phyloP scores from a whole-genome alignment of 768 basidiomycete genomes.

The Exidia glandulosa region DNA sequence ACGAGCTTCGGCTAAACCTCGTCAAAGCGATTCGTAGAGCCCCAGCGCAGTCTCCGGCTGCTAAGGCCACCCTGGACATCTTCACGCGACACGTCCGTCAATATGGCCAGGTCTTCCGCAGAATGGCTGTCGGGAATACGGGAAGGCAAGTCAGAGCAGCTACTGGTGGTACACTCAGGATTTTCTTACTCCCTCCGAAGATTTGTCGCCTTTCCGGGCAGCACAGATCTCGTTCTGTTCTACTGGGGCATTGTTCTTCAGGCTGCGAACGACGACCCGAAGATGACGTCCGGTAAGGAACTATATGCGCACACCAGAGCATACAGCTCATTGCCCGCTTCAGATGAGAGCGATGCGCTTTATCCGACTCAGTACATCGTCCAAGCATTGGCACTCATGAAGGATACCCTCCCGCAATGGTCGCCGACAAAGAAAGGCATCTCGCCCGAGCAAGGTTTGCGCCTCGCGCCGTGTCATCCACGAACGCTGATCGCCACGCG shows the following conservation, averaged over 20 bases:
- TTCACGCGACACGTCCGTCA: conserved; percentile 58
- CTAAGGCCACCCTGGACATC: conserved; percentile 37
- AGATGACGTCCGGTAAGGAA: conserved; percentile 44
- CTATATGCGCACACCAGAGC: neutral
- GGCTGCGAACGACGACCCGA: conserved; percentile 45
- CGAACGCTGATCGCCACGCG: conserved; percentile 8
- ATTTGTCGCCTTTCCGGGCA: conserved; percentile 54
- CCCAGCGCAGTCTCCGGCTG: conserved; percentile 23
- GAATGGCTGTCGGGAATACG: neutral
- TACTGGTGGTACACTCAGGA: neutral
- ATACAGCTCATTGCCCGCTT: neutral
- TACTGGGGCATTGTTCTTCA: conserved; percentile 75
- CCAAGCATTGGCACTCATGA: conserved; percentile 78
- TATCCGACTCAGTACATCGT: conserved; percentile 76
- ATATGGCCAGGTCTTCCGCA: conserved; percentile 72
- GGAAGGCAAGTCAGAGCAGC: neutral
- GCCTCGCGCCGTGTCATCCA: too few species aligned
- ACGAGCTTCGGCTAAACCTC: conserved; percentile 45
- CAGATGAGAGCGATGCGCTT: conserved; percentile 52
- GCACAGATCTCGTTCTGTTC: conserved; percentile 58
- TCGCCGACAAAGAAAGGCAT: conserved; percentile 47
- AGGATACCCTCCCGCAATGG: conserved; percentile 73
- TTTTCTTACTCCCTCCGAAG: conserved; percentile 8
- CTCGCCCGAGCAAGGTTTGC: neutral
- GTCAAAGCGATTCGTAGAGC: conserved; percentile 31